Base-by-base conservation (phyloP, 345 rosid genomes). In the Anastatica hierochuntica region DNA sequence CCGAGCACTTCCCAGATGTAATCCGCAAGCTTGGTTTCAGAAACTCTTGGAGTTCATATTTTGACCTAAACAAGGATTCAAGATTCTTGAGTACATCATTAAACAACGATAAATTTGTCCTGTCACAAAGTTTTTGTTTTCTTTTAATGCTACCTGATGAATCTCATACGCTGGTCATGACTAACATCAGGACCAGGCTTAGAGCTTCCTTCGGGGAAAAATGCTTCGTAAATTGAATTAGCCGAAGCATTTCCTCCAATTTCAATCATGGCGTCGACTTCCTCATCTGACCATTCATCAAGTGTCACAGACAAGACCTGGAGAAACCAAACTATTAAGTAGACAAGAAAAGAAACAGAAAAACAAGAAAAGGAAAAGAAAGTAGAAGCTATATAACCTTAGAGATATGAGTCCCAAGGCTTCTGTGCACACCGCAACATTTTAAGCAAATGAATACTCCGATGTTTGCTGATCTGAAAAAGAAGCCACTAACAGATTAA, bases 241-340 rank as follows among this genome's bases (percentile, higher is more conserved):
- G 72, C 95, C 14, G 56, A 79, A 30, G 33, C 48, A 68, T 90
- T 90, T 34, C 98, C 98, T 40, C 98, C 95, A 64, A 83, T 33
- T 16, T 72, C 83, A 38, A 68, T 65, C 67, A 90, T 64, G 42
- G 44, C 7, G 41, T 76, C 72, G 8, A 90, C 88, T 73, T 90
- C 89, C 60, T 87, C 94, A 43, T 84, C 95, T 12, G 95, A 76
- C 98, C 98, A 90, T 29, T 84, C 95, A 74, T 90, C 96, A 34
- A 90, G 85, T 53, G 86, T 90, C 62, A 83, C 77, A 5, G 98
- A 90, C 49, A 82, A 66, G 30, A 90, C 95, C 98, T 90, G 75
- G 35, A 24, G 19, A 52, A 35, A 20, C 58, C 37, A 56, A 41
- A 34, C 29, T 12, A 42, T 29, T 52, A 38, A 42, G 21, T 23